Percentiles rank a stretch among this genome's conserved stretches.
Conservation (phyloP, 2,329 filamentous ascomycete genomes). For the Stagonosporopsis rhizophila region DNA sequence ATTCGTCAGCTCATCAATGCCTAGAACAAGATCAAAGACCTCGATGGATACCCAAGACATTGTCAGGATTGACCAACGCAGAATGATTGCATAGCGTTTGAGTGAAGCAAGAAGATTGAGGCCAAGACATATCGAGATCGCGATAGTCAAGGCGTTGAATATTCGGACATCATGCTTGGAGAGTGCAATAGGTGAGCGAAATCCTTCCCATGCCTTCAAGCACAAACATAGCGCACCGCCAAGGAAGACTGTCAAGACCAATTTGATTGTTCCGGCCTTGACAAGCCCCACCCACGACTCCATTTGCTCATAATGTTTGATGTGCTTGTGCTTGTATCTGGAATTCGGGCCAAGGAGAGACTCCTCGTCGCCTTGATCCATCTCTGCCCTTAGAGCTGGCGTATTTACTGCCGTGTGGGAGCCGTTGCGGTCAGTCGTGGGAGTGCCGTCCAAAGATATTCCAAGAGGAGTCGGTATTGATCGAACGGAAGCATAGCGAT, state of each 20-base stretch:
- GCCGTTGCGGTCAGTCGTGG: not conserved
- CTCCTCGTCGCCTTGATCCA: not conserved
- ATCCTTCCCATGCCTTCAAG: slow-evolving; percentile 41
- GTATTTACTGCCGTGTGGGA: not conserved
- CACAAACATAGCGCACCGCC: slow-evolving; percentile 34
- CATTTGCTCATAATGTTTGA: slow-evolving; percentile 1
- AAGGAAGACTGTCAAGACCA: slow-evolving; percentile 39
- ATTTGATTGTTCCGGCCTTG: slow-evolving; percentile 31
- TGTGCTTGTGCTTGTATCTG: not conserved
- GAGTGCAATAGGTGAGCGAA: slow-evolving; percentile 27
- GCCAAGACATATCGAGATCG: slow-evolving; percentile 42
- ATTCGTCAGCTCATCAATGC: slow-evolving; percentile 39
- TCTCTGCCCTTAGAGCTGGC: not conserved
- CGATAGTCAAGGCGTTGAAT: slow-evolving; percentile 45
- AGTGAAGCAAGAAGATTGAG: slow-evolving; percentile 43
- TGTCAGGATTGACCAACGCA: slow-evolving; percentile 43
- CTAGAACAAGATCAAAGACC: slow-evolving; percentile 44
- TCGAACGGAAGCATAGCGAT: not conserved
- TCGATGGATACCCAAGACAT: slow-evolving; percentile 40
- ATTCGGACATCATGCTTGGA: slow-evolving; percentile 33
- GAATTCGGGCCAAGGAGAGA: not conserved
- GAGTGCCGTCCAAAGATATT: not conserved
- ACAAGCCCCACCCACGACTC: slow-evolving; percentile 22
- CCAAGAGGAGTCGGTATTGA: not conserved
- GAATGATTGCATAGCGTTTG: slow-evolving; percentile 40